Conservation (phyloP, 371 early-diverging fungal species). For the Amoeboaphelidium protococcarum region DNA sequence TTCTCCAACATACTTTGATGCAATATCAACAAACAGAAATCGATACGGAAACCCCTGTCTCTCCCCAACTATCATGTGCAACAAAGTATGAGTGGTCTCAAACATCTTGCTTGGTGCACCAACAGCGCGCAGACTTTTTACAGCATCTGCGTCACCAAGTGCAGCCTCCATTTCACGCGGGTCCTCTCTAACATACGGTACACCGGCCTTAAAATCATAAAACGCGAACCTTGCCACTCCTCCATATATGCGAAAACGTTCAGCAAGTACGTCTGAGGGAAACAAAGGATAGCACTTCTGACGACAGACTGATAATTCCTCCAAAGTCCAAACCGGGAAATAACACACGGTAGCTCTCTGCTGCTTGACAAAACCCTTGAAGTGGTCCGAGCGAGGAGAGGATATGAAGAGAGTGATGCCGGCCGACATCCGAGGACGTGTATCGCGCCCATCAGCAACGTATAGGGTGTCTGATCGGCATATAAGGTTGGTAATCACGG, state of each 20-base stretch:
- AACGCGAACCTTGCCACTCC: slow-evolving; percentile 6
- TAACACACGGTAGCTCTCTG: slow-evolving; percentile 7
- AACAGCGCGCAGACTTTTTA: slow-evolving; percentile 3
- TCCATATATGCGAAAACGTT: too few relatives aligned
- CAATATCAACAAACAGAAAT: slow-evolving; percentile 4
- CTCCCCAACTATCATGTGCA: slow-evolving; percentile 1
- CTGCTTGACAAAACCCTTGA: slow-evolving; percentile 8
- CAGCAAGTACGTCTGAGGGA: slow-evolving; percentile 2
- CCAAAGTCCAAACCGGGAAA: slow-evolving; percentile 11
- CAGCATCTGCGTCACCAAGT: slow-evolving; percentile 8
- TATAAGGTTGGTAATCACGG: slow-evolving; percentile 4
- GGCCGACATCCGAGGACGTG: slow-evolving; percentile 5
- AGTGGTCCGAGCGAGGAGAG: slow-evolving; percentile 7
- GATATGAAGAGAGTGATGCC: slow-evolving; percentile 8
- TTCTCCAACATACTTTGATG: slow-evolving; percentile 10
- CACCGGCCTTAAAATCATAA: slow-evolving; percentile 5
- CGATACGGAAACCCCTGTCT: slow-evolving; percentile 4
- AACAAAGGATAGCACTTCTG: slow-evolving; percentile 5
- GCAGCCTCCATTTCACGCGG: slow-evolving; percentile 1
- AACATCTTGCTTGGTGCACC: slow-evolving; percentile 5
- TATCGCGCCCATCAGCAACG: slow-evolving; percentile 10
- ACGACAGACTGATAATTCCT: slow-evolving; percentile 5
- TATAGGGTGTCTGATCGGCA: slow-evolving; percentile 8
- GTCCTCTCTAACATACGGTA: too few relatives aligned
- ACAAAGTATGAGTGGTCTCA: too few relatives aligned